Conservation (phyloP, 352 stramenopile species). For the Globisporangium ultimum region DNA sequence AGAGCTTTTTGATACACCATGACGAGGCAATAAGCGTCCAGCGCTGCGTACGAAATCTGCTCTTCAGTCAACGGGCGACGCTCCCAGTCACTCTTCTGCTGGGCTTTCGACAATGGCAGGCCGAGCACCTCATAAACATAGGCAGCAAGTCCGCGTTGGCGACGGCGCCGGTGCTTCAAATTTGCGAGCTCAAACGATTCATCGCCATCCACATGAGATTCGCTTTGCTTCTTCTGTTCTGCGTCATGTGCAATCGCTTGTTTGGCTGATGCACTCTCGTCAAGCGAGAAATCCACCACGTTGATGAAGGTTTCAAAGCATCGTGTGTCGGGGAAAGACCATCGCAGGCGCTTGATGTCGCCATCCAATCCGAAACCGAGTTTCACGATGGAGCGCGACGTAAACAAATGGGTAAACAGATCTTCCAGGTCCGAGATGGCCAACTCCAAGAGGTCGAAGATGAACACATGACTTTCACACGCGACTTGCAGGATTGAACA, state of each 20-base stretch:
- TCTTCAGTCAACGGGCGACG: slow-evolving; percentile 46
- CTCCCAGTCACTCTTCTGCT: slow-evolving; percentile 80
- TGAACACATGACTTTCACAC: slow-evolving; percentile 60
- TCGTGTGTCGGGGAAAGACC: slow-evolving; percentile 60
- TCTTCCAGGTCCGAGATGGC: slow-evolving; percentile 61
- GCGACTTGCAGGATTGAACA: slow-evolving; percentile 69
- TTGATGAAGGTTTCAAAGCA: slow-evolving; percentile 69
- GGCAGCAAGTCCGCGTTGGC: slow-evolving; percentile 49
- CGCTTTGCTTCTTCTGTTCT: neutral
- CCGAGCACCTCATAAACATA: slow-evolving; percentile 53
- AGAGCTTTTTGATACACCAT: slow-evolving; percentile 54
- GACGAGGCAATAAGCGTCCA: slow-evolving; percentile 72
- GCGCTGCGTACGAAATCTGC: slow-evolving; percentile 68
- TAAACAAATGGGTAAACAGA: slow-evolving; percentile 60
- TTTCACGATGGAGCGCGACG: slow-evolving; percentile 45
- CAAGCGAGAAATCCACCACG: slow-evolving; percentile 58
- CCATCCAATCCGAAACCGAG: slow-evolving; percentile 62
- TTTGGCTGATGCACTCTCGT: slow-evolving; percentile 16
- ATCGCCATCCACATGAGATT: neutral
- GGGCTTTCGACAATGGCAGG: slow-evolving; percentile 55
- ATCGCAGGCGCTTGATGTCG: slow-evolving; percentile 64
- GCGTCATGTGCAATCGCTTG: neutral
- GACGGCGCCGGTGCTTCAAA: slow-evolving; percentile 28
- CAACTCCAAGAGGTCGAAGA: slow-evolving; percentile 60
- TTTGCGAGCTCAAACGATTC: slow-evolving; percentile 11